A percentile compares a stretch with the other conserved stretches of the same genome.
These are phyloP conservation scores for Cyberlindnera veronae DNA, from an alignment of 805 yeast genomes.

Conservation along the genomic window DNA sequence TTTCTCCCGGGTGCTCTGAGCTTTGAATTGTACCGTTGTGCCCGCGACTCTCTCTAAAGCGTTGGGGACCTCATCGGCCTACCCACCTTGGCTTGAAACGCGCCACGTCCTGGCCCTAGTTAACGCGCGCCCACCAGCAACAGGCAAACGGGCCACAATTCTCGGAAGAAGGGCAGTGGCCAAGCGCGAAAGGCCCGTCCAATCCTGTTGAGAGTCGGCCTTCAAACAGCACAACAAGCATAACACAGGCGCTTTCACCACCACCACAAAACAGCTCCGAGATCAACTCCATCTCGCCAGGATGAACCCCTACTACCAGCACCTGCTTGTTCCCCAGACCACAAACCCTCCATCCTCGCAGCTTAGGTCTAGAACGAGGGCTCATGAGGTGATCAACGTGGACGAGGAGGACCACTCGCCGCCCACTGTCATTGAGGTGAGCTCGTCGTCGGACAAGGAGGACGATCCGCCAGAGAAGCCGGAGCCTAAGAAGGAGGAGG, in stretches of 20 bases:
- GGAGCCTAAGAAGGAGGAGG: constrained; percentile 2
- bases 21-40: too few relatives aligned
- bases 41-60: too few relatives aligned
- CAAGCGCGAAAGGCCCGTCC: background rate
- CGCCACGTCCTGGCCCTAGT: constrained; percentile 12
- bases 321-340: background rate
- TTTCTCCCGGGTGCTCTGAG: too few relatives aligned
- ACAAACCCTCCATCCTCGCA: constrained; percentile 13
- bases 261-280: background rate
- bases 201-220: background rate
- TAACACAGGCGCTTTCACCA: background rate
- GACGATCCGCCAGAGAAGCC: background rate
- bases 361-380: background rate
- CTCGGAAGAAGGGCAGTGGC: background rate
- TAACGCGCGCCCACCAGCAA: constrained; percentile 5
- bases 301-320: constrained; percentile 3
- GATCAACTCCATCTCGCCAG: background rate
- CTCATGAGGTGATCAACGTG: background rate
- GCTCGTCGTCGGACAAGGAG: background rate
- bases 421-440: background rate
- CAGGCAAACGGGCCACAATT: background rate
- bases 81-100: too few relatives aligned
- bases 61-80: too few relatives aligned
- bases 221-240: background rate
- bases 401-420: background rate